phyloP scores from a whole-genome alignment of 257 asterid species.

The Scutellaria baicalensis region DNA sequence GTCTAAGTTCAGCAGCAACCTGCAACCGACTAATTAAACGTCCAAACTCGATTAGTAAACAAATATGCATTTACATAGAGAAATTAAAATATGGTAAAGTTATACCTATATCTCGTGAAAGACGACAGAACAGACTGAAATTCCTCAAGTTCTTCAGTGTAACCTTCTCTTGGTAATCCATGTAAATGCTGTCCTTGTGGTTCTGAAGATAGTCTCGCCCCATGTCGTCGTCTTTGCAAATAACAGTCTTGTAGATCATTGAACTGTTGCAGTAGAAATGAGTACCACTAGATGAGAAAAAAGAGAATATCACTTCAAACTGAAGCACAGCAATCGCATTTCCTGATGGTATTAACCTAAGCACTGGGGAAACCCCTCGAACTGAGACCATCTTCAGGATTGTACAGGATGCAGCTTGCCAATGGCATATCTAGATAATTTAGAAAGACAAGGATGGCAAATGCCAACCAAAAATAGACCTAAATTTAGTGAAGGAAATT shows the following conservation, averaged over 20 bases:
- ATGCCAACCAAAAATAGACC: not conserved
- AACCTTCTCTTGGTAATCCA: conserved; percentile 43
- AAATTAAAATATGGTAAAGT: not conserved
- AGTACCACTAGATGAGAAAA: too few species aligned
- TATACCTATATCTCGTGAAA: conserved; percentile 73
- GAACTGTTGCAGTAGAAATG: conserved; percentile 35
- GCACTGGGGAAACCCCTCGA: too few species aligned
- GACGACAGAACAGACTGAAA: conserved; percentile 65
- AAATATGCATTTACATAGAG: conserved; percentile 1
- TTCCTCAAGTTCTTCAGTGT: conserved; percentile 63
- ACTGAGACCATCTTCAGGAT: too few species aligned
- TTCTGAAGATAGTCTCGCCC: conserved; percentile 38
- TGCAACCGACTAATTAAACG: conserved; percentile 52
- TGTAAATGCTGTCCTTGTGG: conserved; percentile 31
- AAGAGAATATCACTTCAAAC: too few species aligned
- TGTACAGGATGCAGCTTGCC: not conserved
- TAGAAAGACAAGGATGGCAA: not conserved
- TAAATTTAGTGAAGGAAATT: not conserved
- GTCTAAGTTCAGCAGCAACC: conserved; percentile 79
- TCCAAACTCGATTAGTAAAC: conserved; percentile 11
- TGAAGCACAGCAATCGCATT: too few species aligned
- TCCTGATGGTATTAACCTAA: too few species aligned
- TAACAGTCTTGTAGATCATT: conserved; percentile 82
- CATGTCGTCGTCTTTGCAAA: conserved; percentile 59
- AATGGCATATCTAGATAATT: not conserved